These are phyloP conservation scores for Amylostereum chailletii DNA, from an alignment of 1,284 basidiomycete genomes.

Conservation along the genomic window DNA sequence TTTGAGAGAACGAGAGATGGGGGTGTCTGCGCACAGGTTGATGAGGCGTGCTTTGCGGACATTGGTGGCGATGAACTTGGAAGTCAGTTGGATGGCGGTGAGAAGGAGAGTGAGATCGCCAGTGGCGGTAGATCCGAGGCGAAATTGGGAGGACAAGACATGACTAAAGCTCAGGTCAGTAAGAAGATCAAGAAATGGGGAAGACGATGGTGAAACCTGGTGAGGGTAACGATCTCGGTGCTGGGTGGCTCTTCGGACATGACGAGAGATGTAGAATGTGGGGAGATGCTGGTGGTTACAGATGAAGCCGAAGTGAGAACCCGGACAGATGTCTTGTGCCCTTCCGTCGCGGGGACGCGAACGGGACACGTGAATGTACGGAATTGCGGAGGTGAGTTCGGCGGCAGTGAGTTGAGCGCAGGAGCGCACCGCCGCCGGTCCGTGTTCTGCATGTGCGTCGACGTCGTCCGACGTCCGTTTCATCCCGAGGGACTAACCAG, in stretches of 20 bases:
- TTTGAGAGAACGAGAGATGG: conserved; percentile 1
- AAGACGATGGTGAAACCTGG: conserved; percentile 42
- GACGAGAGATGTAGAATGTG: conserved; percentile 1
- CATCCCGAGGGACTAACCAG: too few species aligned
- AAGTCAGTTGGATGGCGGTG: conserved; percentile 92
- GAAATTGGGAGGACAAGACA: conserved; percentile 78
- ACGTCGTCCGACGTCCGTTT: too few species aligned
- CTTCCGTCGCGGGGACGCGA: too few species aligned
- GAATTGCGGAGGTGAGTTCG: too few species aligned
- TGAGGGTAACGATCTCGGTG: conserved; percentile 88
- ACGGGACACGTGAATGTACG: too few species aligned
- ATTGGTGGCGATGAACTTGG: conserved; percentile 97
- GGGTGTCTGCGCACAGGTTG: conserved; percentile 69
- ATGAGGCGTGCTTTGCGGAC: conserved; percentile 96
- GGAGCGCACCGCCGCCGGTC: too few species aligned
- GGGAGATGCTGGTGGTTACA: conserved; percentile 29
- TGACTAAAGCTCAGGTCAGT: conserved; percentile 40
- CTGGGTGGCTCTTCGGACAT: conserved; percentile 57
- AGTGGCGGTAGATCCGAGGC: conserved; percentile 71
- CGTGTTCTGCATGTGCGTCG: too few species aligned
- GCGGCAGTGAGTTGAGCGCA: too few species aligned
- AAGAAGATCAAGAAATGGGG: conserved; percentile 3
- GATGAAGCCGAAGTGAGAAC: conserved; percentile 5
- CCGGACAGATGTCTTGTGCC: too few species aligned
- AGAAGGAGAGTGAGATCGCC: conserved; percentile 94